Percentiles rank a stretch among this genome's conserved stretches.
Conservation (phyloP, 2,329 filamentous ascomycete genomes). For the Colletotrichum agaves region DNA sequence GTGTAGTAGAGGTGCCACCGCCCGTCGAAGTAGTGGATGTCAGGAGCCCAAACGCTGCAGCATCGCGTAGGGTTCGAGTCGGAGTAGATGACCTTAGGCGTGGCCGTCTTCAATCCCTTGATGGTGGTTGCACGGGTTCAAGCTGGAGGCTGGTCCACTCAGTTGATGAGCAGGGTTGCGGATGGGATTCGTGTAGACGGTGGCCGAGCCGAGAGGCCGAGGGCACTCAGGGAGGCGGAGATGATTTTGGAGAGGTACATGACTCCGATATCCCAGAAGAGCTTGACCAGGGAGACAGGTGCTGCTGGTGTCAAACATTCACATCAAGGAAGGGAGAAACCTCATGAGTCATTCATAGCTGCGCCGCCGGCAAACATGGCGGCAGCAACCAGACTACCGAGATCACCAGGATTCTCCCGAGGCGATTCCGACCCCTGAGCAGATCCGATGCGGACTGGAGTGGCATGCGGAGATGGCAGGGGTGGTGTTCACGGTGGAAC, state of each 20-base stretch:
- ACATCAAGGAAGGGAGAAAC: neutral
- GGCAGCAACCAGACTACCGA: neutral
- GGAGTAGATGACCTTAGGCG: slow-evolving; percentile 61
- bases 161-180: slow-evolving; percentile 61
- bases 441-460: neutral
- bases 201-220: slow-evolving; percentile 39
- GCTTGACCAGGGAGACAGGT: neutral
- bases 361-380: neutral
- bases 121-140: slow-evolving; percentile 64
- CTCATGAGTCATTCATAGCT: neutral
- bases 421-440: neutral
- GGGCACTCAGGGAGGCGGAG: slow-evolving; percentile 11
- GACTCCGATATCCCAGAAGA: neutral
- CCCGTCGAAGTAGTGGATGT: slow-evolving; percentile 62
- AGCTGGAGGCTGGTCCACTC: slow-evolving; percentile 66
- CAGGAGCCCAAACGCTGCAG: slow-evolving; percentile 69
- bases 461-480: neutral
- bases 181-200: slow-evolving; percentile 63
- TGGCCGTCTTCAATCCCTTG: slow-evolving; percentile 63
- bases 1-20: slow-evolving; percentile 68
- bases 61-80: slow-evolving; percentile 57
- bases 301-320: neutral
- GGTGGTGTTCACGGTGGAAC: neutral
- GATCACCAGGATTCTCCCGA: neutral
- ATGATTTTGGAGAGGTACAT: slow-evolving; percentile 26